Percentiles rank a stretch among this genome's conserved stretches.
These are phyloP conservation scores for Trametes elegans DNA, from an alignment of 768 basidiomycete genomes.

Conservation along the genomic window DNA sequence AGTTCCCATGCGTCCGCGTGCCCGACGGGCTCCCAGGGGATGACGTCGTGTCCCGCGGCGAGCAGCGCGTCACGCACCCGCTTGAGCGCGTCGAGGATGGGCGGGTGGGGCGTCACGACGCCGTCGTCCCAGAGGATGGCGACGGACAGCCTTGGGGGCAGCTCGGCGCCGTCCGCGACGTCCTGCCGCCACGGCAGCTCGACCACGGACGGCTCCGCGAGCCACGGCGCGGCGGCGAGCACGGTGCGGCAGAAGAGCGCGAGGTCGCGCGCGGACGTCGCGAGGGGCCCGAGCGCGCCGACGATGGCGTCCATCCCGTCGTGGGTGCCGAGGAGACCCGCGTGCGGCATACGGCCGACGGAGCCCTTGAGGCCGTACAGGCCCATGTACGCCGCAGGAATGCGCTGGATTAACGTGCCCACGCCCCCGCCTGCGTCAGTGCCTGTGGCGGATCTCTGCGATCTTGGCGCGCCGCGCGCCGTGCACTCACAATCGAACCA, in stretches of 20 bases:
- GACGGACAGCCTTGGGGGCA: constrained; percentile 43
- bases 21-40: constrained; percentile 45
- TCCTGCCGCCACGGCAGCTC: constrained; percentile 49
- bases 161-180: constrained; percentile 35
- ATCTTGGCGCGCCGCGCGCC: constrained; percentile 1
- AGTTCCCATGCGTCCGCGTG: constrained; percentile 47
- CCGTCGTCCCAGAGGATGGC: constrained; percentile 52
- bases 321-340: constrained; percentile 46
- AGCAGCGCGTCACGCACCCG: constrained; percentile 38
- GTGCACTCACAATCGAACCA: constrained; percentile 54
- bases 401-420: constrained; percentile 42
- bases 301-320: constrained; percentile 54
- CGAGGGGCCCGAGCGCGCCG: constrained; percentile 48
- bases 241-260: constrained; percentile 47
- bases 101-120: constrained; percentile 49
- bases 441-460: neutral
- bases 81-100: constrained; percentile 41
- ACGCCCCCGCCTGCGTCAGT: neutral
- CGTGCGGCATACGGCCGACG: constrained; percentile 50
- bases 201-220: constrained; percentile 43
- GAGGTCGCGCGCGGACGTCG: constrained; percentile 48
- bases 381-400: constrained; percentile 78
- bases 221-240: constrained; percentile 47
- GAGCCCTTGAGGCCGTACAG: constrained; percentile 74
- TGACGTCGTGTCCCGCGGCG: constrained; percentile 50